Conservation (phyloP, 1,139 yeast genomes). For the Taphrina communis region DNA sequence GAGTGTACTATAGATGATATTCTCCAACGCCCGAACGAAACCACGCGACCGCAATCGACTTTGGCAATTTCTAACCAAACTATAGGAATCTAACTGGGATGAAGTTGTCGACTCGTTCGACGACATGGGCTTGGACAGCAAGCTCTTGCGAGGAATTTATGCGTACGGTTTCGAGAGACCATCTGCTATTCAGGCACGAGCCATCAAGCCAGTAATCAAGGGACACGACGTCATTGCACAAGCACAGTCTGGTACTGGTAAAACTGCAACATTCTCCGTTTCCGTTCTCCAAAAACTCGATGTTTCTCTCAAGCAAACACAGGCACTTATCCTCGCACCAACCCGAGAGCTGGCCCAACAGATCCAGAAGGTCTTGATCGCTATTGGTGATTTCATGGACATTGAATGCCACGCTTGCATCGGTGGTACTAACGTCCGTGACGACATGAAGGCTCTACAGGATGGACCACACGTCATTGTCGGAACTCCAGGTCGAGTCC, state of each 20-base stretch:
- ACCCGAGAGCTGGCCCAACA: slow-evolving; percentile 99
- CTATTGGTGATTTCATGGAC: slow-evolving; percentile 91
- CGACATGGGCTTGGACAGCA: slow-evolving; percentile 55
- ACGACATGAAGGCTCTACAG: slow-evolving; percentile 89
- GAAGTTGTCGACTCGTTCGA: slow-evolving; percentile 62
- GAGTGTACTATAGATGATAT: neutral
- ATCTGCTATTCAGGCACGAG: slow-evolving; percentile 98
- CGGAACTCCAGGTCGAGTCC: slow-evolving; percentile 99
- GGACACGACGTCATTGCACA: slow-evolving; percentile 97
- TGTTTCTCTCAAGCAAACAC: slow-evolving; percentile 63
- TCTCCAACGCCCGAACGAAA: too few species aligned
- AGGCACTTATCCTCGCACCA: slow-evolving; percentile 88
- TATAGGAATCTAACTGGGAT: slow-evolving; percentile 85
- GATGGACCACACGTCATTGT: slow-evolving; percentile 95
- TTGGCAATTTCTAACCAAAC: too few species aligned
- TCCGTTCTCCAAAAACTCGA: slow-evolving; percentile 69
- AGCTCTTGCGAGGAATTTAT: slow-evolving; percentile 67
- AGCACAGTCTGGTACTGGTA: slow-evolving; percentile 99
- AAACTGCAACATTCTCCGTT: slow-evolving; percentile 98
- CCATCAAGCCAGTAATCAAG: slow-evolving; percentile 93
- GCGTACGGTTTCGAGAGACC: slow-evolving; percentile 69
- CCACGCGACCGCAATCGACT: too few species aligned
- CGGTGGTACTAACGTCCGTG: slow-evolving; percentile 94
- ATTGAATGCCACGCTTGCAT: slow-evolving; percentile 97
- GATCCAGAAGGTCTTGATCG: slow-evolving; percentile 93